phyloP scores from a whole-genome alignment of 2,329 filamentous ascomycete species.

The Calycina herbarum region DNA sequence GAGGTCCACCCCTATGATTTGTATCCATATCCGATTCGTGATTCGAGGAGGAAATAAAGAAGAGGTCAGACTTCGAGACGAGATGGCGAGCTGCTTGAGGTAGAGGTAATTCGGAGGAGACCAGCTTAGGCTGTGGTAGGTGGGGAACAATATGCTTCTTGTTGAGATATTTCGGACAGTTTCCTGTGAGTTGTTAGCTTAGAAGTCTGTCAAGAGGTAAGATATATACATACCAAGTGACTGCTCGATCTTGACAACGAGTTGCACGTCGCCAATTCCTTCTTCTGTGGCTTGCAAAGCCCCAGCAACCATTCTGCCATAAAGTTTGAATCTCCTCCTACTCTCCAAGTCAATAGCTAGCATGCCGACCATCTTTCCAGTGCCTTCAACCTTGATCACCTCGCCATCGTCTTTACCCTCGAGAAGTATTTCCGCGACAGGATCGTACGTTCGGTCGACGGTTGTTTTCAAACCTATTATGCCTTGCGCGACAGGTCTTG shows the following conservation, averaged over 20 bases:
- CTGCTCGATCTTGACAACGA: slow-evolving; percentile 69
- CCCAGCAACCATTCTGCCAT: slow-evolving; percentile 67
- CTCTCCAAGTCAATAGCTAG: slow-evolving; percentile 64
- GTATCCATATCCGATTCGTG: slow-evolving; percentile 71
- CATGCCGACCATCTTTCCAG: slow-evolving; percentile 58
- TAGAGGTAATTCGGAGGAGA: slow-evolving; percentile 45
- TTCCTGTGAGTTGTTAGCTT: slow-evolving; percentile 48
- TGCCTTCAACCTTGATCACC: slow-evolving; percentile 38
- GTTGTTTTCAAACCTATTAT: slow-evolving; percentile 63
- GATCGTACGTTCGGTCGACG: slow-evolving; percentile 65
- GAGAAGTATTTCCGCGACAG: slow-evolving; percentile 66
- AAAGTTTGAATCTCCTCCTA: slow-evolving; percentile 72
- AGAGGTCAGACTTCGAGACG: slow-evolving; percentile 65
- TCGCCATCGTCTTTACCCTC: slow-evolving; percentile 48
- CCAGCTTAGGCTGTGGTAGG: slow-evolving; percentile 52
- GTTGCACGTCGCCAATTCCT: slow-evolving; percentile 42
- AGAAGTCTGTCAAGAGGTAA: not conserved
- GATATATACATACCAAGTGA: slow-evolving; percentile 52
- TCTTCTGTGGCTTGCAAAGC: slow-evolving; percentile 45
- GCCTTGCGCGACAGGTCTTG: slow-evolving; percentile 58
- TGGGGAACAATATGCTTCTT: slow-evolving; percentile 62
- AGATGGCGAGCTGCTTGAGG: slow-evolving; percentile 44
- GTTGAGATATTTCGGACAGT: slow-evolving; percentile 87
- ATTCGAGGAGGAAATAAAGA: slow-evolving; percentile 74
- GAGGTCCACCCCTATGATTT: slow-evolving; percentile 75